phyloP scores from a whole-genome alignment of 352 stramenopile genomes.

The Phytophthora rubi region DNA sequence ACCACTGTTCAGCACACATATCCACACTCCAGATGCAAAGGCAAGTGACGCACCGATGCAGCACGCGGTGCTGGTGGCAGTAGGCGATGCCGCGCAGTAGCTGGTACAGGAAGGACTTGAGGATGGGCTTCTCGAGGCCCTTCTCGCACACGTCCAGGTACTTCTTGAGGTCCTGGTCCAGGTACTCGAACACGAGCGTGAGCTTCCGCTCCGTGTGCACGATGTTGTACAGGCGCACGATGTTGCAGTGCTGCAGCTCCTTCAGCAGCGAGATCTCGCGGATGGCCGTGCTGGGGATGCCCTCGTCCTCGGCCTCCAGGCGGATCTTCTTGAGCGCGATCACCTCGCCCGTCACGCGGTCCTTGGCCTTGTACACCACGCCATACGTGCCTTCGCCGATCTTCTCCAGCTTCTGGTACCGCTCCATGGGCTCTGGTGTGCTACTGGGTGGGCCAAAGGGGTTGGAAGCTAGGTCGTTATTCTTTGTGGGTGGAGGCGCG shows the following conservation, averaged over 20 bases:
- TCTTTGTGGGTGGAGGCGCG: slow-evolving; percentile 15
- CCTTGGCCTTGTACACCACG: slow-evolving; percentile 99
- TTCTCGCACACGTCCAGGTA: slow-evolving; percentile 99
- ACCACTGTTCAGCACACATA: background rate
- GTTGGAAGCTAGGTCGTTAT: slow-evolving; percentile 12
- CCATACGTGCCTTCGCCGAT: slow-evolving; percentile 99
- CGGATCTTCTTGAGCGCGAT: slow-evolving; percentile 99
- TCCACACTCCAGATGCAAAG: background rate
- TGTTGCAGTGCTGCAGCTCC: slow-evolving; percentile 97
- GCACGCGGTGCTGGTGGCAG: slow-evolving; percentile 97
- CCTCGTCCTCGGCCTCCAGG: slow-evolving; percentile 98
- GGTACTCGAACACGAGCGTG: slow-evolving; percentile 99
- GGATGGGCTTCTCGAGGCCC: slow-evolving; percentile 92
- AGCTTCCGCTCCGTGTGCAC: slow-evolving; percentile 99
- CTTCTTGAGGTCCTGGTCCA: slow-evolving; percentile 99
- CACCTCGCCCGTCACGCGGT: slow-evolving; percentile 96
- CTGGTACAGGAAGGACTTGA: slow-evolving; percentile 99
- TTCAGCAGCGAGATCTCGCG: slow-evolving; percentile 99
- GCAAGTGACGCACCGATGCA: slow-evolving; percentile 76
- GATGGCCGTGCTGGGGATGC: slow-evolving; percentile 98
- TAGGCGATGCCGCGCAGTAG: slow-evolving; percentile 98
- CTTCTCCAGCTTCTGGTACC: slow-evolving; percentile 97
- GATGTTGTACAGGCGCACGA: slow-evolving; percentile 99
- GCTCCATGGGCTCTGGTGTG: slow-evolving; percentile 65
- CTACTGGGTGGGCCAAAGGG: slow-evolving; percentile 11